Evolutionary conservation across 805 yeast genomes (phyloP).

Genomic region (Candida anglica): DNA sequence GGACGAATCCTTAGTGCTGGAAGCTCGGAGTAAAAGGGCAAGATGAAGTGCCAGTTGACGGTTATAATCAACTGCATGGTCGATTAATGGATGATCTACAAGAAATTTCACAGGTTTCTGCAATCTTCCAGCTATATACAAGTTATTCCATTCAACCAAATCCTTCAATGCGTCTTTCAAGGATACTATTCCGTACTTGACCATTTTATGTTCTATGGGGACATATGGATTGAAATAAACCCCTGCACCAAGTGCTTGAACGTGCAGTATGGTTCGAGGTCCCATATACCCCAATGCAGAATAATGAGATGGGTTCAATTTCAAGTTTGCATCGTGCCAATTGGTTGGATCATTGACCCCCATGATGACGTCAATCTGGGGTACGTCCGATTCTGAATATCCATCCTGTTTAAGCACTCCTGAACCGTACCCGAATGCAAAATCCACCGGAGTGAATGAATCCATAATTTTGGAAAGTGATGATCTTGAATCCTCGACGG

Average conservation of each 20-base stretch:
- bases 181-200: constrained; percentile 87
- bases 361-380: constrained; percentile 83
- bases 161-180: constrained; percentile 59
- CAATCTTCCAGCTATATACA: constrained; percentile 87
- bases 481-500: not conserved
- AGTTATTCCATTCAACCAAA: constrained; percentile 76
- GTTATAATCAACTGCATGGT: constrained; percentile 71
- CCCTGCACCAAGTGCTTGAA: constrained; percentile 76
- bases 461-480: not conserved
- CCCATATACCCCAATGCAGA: constrained; percentile 65
- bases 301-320: constrained; percentile 70
- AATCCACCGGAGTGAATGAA: constrained; percentile 53
- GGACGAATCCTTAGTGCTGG: constrained; percentile 20
- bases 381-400: constrained; percentile 32
- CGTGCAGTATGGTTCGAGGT: constrained; percentile 26
- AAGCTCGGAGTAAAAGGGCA: constrained; percentile 44
- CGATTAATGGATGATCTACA: constrained; percentile 50
- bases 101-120: constrained; percentile 89
- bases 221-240: constrained; percentile 93
- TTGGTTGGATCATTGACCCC: constrained; percentile 68
- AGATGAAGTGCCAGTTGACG: constrained; percentile 73
- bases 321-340: constrained; percentile 75
- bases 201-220: constrained; percentile 48
- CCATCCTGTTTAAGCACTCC: constrained; percentile 78
- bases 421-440: constrained; percentile 91